phyloP scores from a whole-genome alignment of 306 rosid species.

The Benincasa hispida region DNA sequence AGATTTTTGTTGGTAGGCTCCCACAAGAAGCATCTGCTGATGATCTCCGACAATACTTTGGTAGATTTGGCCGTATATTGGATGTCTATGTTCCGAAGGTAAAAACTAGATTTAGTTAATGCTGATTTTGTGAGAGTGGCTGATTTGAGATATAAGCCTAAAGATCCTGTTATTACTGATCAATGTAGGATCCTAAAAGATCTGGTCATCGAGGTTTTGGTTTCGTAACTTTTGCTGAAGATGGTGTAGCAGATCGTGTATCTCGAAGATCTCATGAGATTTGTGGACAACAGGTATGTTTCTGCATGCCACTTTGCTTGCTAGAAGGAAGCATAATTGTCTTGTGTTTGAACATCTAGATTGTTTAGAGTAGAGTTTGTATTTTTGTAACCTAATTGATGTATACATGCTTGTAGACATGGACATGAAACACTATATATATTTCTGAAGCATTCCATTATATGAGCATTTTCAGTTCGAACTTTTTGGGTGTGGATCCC shows the following conservation, averaged over 20 bases:
- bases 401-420: background rate
- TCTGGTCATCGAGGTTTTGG: conserved; percentile 94
- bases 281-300: conserved; percentile 69
- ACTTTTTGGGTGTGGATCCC: background rate
- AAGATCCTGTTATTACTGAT: background rate
- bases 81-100: conserved; percentile 93
- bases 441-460: background rate
- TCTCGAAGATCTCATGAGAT: conserved; percentile 87
- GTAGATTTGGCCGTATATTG: conserved; percentile 77
- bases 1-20: conserved; percentile 80
- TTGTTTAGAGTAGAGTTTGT: background rate
- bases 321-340: background rate
- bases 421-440: background rate
- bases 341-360: background rate
- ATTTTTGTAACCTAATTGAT: background rate
- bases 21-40: conserved; percentile 81
- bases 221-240: conserved; percentile 88
- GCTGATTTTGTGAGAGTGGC: background rate
- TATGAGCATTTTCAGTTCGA: background rate
- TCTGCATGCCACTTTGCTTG: background rate
- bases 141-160: conserved; percentile 10
- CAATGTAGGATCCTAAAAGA: conserved; percentile 71
- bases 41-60: conserved; percentile 88
- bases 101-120: conserved; percentile 15
- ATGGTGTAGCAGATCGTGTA: conserved; percentile 88